phyloP scores from a whole-genome alignment of 257 asterid genomes.

The Nicotiana tomentosiformis region DNA sequence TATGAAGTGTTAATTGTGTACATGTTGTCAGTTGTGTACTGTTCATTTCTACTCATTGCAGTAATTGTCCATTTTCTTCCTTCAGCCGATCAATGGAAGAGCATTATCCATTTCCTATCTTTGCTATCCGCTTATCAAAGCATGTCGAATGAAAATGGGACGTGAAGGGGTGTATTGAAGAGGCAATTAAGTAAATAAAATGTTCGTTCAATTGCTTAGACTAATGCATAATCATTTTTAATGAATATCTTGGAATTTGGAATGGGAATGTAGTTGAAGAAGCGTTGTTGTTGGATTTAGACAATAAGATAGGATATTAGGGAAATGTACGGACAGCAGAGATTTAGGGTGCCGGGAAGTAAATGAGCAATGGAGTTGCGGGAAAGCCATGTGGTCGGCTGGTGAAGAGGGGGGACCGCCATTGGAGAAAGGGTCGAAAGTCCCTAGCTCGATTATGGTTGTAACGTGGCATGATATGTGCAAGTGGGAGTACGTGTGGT shows the following conservation, averaged over 20 bases:
- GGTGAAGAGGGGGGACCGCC: slow-evolving; percentile 20
- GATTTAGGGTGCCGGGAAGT: background rate
- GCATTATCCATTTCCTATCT: no score
- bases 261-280: background rate
- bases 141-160: no score
- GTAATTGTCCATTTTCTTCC: background rate
- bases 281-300: background rate
- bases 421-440: slow-evolving; percentile 13
- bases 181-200: no score
- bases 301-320: background rate
- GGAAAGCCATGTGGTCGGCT: slow-evolving; percentile 22
- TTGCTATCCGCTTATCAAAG: no score
- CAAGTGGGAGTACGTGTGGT: background rate
- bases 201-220: no score
- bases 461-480: slow-evolving; percentile 22
- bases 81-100: no score
- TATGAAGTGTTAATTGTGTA: background rate
- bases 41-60: background rate
- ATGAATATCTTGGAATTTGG: background rate
- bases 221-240: no score
- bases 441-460: slow-evolving; percentile 9
- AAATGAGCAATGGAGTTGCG: background rate
- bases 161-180: no score
- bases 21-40: no score
- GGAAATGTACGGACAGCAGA: background rate